Evolutionary conservation across 371 early-diverging fungal species (phyloP), one percentile per base, ranked within the genome.

Genomic region (Rhizopus sp.): DNA sequence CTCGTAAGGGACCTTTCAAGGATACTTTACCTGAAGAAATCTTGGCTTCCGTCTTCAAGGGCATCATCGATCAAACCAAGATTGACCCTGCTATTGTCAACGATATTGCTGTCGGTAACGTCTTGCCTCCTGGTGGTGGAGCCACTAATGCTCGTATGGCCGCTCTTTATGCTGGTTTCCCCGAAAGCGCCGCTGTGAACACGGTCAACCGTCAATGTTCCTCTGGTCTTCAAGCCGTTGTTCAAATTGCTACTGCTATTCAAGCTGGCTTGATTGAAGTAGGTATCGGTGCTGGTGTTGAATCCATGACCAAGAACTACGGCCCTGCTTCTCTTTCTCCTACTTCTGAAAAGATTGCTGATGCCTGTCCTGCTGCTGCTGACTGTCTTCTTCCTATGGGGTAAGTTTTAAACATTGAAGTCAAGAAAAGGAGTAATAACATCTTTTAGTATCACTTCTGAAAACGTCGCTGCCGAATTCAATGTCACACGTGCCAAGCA

Each of bases 131-230:
- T 55, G 94, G 93, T 61, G 95, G 93, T 54, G 98, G 98, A 56
- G 98, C 95, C 55, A 95, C 92, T 61, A 86, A 88, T 50, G 90
- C 97, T 30, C 86, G 98, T 59, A 95, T 96, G 95, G 97, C 98
- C 50, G 86, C 91, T 57, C 83, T 98, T 50, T 89, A 93, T 68
- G 97, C 96, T 61, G 98, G 95, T 45, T 91, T 93, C 84, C 95
- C 98, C 34, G 88, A 93, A 51, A 80, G 84, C 35, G 84, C 91
- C 49, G 82, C 93, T 47, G 80, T 94, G 58, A 85, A 83, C 68
- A 94, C 96, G 53, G 86, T 94, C 71, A 99, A 99, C 88, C 90
- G 98, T 47, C 96, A 96, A 80, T 99, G 98, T 85, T 97, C 96
- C 49, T 91, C 91, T 61, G 98, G 99, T 66, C 87, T 99, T 50